phyloP scores from a whole-genome alignment of 495 filamentous ascomycete genomes.

The Aspergillus funiculosus region DNA sequence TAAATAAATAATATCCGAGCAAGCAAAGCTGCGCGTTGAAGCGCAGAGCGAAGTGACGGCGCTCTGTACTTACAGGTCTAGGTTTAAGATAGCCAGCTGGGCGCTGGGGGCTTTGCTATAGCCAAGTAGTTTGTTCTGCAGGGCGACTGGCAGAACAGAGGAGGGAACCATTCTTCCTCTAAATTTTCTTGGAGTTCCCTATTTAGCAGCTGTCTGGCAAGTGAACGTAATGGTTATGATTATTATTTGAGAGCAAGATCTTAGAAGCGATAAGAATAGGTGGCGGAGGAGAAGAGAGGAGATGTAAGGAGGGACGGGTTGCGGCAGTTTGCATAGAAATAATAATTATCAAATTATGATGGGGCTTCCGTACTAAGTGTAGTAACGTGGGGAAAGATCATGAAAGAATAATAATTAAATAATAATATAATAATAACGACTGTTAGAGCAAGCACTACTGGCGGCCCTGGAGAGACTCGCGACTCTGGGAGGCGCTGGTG shows the following conservation, averaged over 20 bases:
- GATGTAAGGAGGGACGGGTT: conserved; percentile 8
- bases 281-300: conserved; percentile 12
- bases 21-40: conserved; percentile 9
- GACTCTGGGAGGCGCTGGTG: no score
- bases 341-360: background rate
- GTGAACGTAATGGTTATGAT: no score
- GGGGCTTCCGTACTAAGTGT: no score
- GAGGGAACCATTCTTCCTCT: conserved; percentile 30
- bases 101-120: conserved; percentile 48
- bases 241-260: no score
- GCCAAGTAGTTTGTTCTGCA: conserved; percentile 42
- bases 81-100: conserved; percentile 59
- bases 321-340: conserved; percentile 14
- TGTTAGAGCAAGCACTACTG: background rate
- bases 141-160: conserved; percentile 31
- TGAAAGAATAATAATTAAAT: no score
- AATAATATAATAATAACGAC: no score
- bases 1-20: no score
- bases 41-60: conserved; percentile 6
- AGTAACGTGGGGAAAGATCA: conserved; percentile 3
- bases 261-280: conserved; percentile 15
- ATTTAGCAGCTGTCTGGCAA: no score
- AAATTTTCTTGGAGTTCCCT: no score
- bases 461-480: no score
- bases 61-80: conserved; percentile 70